phyloP scores from a whole-genome alignment of 2,329 filamentous ascomycete species.

The Westerdykella ornata region DNA sequence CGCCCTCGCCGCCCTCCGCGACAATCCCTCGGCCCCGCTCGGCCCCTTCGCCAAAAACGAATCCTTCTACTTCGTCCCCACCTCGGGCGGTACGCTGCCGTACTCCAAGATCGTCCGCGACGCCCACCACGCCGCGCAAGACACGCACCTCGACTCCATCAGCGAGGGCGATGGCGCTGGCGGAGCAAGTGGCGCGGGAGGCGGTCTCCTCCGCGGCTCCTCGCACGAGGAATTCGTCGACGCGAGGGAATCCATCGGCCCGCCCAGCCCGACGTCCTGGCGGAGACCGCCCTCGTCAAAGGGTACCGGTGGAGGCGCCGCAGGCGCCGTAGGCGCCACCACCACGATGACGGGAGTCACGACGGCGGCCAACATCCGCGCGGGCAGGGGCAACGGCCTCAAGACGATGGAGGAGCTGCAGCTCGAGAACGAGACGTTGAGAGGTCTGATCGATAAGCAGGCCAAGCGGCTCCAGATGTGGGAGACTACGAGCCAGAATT shows the following conservation, averaged over 20 bases:
- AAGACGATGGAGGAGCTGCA: constrained; percentile 83
- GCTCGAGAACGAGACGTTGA: constrained; percentile 80
- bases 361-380: constrained; percentile 25
- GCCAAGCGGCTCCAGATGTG: constrained; percentile 86
- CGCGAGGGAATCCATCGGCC: constrained; percentile 59
- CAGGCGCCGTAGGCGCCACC: no score
- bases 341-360: constrained; percentile 2
- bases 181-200: constrained; percentile 25
- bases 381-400: constrained; percentile 30
- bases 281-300: constrained; percentile 30
- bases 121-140: constrained; percentile 40
- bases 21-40: constrained; percentile 51
- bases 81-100: constrained; percentile 81
- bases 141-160: constrained; percentile 39
- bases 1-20: constrained; percentile 69
- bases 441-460: constrained; percentile 77
- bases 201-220: constrained; percentile 24
- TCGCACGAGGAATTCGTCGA: constrained; percentile 76
- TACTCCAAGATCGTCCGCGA: constrained; percentile 75
- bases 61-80: constrained; percentile 85
- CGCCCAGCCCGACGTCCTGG: constrained; percentile 41
- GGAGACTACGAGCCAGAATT: constrained; percentile 84
- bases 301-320: constrained; percentile 10
- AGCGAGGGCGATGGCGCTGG: constrained; percentile 38
- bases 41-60: constrained; percentile 52